Conservation (phyloP, 2,329 filamentous ascomycete species). For the Cryphonectria parasitica region DNA sequence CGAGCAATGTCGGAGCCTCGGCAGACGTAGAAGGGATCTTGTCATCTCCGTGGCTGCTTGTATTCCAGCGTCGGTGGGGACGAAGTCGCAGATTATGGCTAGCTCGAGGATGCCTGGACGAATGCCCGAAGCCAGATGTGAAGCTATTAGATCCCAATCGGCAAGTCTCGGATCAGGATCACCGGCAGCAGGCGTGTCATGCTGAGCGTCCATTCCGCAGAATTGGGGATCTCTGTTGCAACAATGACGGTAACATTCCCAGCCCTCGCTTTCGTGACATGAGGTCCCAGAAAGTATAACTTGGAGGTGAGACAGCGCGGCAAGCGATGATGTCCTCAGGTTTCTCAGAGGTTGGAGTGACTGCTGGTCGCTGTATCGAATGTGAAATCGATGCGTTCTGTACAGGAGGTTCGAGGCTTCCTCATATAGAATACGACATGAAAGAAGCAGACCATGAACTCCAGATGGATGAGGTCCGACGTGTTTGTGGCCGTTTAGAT, state of each 20-base stretch:
- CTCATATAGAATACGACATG: conserved; percentile 24
- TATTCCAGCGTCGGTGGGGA: not conserved
- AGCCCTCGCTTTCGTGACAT: conserved; percentile 1
- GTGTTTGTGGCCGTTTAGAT: not conserved
- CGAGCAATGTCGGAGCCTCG: conserved; percentile 23
- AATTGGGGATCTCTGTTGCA: not conserved
- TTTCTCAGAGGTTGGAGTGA: conserved; percentile 17
- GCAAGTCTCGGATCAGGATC: conserved; percentile 14
- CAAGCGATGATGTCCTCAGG: conserved; percentile 12
- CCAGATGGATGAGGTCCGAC: not conserved
- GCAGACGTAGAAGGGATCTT: conserved; percentile 18
- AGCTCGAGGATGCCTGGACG: conserved; percentile 16
- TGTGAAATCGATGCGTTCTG: conserved; percentile 24
- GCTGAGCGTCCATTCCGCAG: not conserved
- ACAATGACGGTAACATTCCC: not conserved
- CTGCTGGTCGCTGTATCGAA: conserved; percentile 7
- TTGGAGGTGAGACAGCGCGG: conserved; percentile 22
- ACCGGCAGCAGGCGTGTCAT: not conserved
- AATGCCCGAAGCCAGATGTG: conserved; percentile 16
- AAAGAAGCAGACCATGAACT: conserved; percentile 28
- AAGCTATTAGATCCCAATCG: conserved; percentile 18
- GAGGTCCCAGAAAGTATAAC: conserved; percentile 24
- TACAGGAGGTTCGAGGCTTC: conserved; percentile 27
- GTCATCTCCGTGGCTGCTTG: conserved; percentile 17
- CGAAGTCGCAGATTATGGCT: conserved; percentile 26